Conservation (phyloP, 306 rosid genomes). For the Pterocarpus macrocarpus region DNA sequence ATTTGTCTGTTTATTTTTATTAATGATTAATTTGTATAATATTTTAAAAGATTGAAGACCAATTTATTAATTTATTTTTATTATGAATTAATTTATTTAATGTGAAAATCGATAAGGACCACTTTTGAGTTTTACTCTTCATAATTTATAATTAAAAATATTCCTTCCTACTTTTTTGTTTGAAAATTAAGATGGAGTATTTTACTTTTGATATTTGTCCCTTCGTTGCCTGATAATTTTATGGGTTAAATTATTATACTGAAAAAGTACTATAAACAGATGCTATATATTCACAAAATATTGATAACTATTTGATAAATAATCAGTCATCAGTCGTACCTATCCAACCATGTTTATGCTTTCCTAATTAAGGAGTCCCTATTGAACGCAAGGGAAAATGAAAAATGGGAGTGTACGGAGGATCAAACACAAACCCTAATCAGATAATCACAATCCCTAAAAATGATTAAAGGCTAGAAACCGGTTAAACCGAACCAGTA, state of each 20-base stretch:
- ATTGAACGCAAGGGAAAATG: not conserved
- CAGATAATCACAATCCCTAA: not conserved
- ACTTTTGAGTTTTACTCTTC: too few species aligned
- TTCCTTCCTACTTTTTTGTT: not conserved
- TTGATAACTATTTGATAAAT: not conserved
- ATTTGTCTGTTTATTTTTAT: too few species aligned
- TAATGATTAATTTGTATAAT: too few species aligned
- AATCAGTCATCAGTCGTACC: not conserved
- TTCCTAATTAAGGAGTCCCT: not conserved
- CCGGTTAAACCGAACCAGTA: not conserved
- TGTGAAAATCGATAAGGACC: too few species aligned
- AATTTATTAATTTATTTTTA: too few species aligned
- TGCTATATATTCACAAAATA: not conserved
- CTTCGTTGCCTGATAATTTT: not conserved
- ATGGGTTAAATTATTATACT: not conserved
- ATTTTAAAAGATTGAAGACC: too few species aligned
- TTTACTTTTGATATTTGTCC: not conserved
- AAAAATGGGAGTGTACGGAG: not conserved
- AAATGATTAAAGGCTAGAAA: not conserved
- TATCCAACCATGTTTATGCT: not conserved
- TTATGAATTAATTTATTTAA: too few species aligned
- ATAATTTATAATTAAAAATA: not conserved
- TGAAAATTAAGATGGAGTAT: not conserved
- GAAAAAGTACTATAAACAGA: not conserved
- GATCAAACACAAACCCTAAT: not conserved